Evolutionary conservation across 345 rosid genomes (phyloP).

Genomic region (Populus davidiana): DNA sequence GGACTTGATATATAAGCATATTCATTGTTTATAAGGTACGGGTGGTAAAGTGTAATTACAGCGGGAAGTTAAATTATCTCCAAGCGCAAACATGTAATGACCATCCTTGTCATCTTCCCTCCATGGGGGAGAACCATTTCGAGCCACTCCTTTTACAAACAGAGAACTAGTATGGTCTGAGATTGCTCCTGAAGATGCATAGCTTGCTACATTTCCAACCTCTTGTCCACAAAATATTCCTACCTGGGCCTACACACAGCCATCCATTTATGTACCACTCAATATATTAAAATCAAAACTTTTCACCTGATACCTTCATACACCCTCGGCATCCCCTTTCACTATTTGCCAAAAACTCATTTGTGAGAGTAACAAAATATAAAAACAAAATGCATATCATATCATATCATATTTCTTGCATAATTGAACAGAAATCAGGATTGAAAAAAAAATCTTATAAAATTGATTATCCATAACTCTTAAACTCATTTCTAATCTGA

Average conservation of each 20-base stretch:
- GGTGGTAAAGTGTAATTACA: conserved; percentile 70
- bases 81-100: conserved; percentile 94
- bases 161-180: conserved; percentile 47
- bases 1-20: neutral
- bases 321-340: neutral
- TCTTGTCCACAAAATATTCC: conserved; percentile 88
- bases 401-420: neutral
- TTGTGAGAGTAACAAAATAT: neutral
- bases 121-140: conserved; percentile 83
- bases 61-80: conserved; percentile 92
- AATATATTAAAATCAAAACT: conserved; percentile 36
- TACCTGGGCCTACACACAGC: conserved; percentile 99
- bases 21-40: conserved; percentile 5
- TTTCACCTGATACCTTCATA: conserved; percentile 7
- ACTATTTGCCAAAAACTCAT: neutral
- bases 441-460: no score
- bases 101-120: conserved; percentile 98
- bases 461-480: no score
- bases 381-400: neutral
- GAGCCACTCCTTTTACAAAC: conserved; percentile 53
- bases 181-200: conserved; percentile 62
- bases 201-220: conserved; percentile 80
- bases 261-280: conserved; percentile 70
- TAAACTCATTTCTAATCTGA: no score
- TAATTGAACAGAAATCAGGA: neutral